A percentile compares a stretch with the other conserved stretches of the same genome.
These are phyloP conservation scores for Phialophora expanda DNA, from an alignment of 2,329 filamentous ascomycete species.

Conservation along the genomic window DNA sequence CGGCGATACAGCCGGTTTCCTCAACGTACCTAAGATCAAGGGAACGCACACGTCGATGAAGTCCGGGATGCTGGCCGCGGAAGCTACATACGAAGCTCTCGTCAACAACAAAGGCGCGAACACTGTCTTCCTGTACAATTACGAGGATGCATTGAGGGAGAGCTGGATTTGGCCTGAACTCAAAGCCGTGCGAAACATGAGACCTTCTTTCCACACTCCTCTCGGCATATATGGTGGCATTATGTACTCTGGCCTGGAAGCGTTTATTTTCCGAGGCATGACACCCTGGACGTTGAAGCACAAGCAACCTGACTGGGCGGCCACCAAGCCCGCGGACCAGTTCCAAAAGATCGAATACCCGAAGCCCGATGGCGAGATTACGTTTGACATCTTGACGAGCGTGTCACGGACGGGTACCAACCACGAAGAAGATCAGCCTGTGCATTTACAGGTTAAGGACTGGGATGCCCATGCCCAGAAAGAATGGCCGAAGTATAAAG, in stretches of 20 bases:
- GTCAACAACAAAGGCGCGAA: slow-evolving; percentile 61
- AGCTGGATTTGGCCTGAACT: slow-evolving; percentile 94
- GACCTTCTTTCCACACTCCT: slow-evolving; percentile 87
- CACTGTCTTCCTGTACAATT: slow-evolving; percentile 84
- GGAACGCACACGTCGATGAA: slow-evolving; percentile 98
- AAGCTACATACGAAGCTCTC: slow-evolving; percentile 83
- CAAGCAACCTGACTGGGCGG: slow-evolving; percentile 73
- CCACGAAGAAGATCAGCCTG: slow-evolving; percentile 97
- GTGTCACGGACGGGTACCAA: slow-evolving; percentile 96
- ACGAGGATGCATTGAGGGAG: slow-evolving; percentile 84
- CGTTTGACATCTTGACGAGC: slow-evolving; percentile 93
- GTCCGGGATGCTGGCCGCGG: slow-evolving; percentile 93
- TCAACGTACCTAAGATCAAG: slow-evolving; percentile 98
- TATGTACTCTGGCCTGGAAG: slow-evolving; percentile 90
- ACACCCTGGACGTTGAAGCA: slow-evolving; percentile 93
- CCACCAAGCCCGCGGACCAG: slow-evolving; percentile 78
- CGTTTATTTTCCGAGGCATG: slow-evolving; percentile 82
- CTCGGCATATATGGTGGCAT: slow-evolving; percentile 89
- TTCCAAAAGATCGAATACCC: slow-evolving; percentile 92
- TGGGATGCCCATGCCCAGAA: slow-evolving; percentile 87
- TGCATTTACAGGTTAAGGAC: slow-evolving; percentile 92
- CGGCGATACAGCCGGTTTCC: slow-evolving; percentile 92
- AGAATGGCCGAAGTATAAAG: slow-evolving; percentile 86
- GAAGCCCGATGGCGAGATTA: slow-evolving; percentile 93
- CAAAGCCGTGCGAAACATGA: slow-evolving; percentile 94